phyloP scores from a whole-genome alignment of 345 rosid species.

The Clarkia xantiana region DNA sequence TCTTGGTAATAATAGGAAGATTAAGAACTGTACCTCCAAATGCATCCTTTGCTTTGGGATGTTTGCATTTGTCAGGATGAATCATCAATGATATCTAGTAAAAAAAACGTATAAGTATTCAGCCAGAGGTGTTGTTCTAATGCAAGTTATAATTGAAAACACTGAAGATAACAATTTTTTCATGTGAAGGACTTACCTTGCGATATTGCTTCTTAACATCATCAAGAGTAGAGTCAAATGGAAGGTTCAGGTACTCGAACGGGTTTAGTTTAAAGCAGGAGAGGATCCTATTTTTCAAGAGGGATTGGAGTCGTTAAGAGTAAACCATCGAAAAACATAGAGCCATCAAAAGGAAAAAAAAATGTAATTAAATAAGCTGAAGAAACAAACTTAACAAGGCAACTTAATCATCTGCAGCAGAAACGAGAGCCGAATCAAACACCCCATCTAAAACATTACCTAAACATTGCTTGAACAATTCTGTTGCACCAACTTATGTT shows the following conservation, averaged over 20 bases:
- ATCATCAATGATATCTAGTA: conserved; percentile 76
- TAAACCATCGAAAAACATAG: too few species aligned
- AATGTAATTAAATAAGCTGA: too few species aligned
- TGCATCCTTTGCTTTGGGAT: conserved; percentile 96
- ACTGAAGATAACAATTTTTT: neutral
- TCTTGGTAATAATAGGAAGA: neutral
- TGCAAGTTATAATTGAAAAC: neutral
- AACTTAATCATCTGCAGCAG: too few species aligned
- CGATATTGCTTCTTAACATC: conserved; percentile 83
- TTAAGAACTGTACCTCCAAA: conserved; percentile 50
- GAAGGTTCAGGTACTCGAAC: conserved; percentile 64
- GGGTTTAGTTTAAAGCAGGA: conserved; percentile 97
- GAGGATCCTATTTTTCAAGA: conserved; percentile 50
- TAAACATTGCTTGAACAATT: too few species aligned
- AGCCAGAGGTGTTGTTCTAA: conserved; percentile 4
- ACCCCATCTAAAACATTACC: too few species aligned
- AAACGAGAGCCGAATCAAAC: too few species aligned
- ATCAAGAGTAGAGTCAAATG: conserved; percentile 60
- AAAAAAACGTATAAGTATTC: conserved; percentile 4
- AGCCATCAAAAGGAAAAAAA: too few species aligned
- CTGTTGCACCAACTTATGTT: too few species aligned
- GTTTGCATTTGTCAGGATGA: conserved; percentile 98
- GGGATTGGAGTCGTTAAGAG: too few species aligned
- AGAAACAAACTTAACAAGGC: too few species aligned
- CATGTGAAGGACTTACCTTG: conserved; percentile 35